phyloP scores from a whole-genome alignment of 2,329 filamentous ascomycete species.

The Aulographum hederae region DNA sequence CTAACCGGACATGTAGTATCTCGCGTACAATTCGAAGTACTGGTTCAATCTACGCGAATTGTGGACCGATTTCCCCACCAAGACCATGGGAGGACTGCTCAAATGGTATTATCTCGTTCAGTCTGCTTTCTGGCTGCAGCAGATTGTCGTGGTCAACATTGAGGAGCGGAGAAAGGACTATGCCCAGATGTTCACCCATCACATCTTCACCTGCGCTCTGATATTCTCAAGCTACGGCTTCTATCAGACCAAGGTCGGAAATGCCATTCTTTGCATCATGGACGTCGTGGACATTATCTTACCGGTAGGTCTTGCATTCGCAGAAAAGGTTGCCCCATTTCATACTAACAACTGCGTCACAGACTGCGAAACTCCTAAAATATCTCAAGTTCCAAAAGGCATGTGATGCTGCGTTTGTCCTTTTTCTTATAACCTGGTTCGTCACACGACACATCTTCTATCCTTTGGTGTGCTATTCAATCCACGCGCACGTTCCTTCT shows the following conservation, averaged over 20 bases:
- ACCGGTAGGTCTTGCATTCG: constrained; percentile 39
- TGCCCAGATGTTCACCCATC: constrained; percentile 89
- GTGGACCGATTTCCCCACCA: constrained; percentile 71
- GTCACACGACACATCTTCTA: constrained; percentile 68
- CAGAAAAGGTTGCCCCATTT: constrained; percentile 1
- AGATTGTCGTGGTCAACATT: constrained; percentile 85
- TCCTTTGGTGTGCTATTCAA: constrained; percentile 62
- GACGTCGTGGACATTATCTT: constrained; percentile 82
- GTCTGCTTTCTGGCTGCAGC: constrained; percentile 85
- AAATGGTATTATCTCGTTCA: constrained; percentile 87
- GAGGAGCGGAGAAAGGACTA: constrained; percentile 91
- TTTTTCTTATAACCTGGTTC: constrained; percentile 79
- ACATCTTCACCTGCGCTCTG: constrained; percentile 72
- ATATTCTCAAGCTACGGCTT: constrained; percentile 73
- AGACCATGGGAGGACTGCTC: constrained; percentile 53
- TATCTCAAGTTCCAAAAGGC: constrained; percentile 59
- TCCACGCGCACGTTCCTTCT: constrained; percentile 46
- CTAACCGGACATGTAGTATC: constrained; percentile 38
- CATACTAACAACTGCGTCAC: constrained; percentile 3
- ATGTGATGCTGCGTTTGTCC: constrained; percentile 68
- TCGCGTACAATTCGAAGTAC: constrained; percentile 61
- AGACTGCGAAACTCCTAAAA: constrained; percentile 86
- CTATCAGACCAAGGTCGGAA: constrained; percentile 72
- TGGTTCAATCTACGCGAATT: constrained; percentile 60
- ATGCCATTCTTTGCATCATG: constrained; percentile 80